Evolutionary conservation across 495 filamentous ascomycete genomes (phyloP), one percentile per base, ranked within the genome.

Genomic region (Aspergillus cavernicola): DNA sequence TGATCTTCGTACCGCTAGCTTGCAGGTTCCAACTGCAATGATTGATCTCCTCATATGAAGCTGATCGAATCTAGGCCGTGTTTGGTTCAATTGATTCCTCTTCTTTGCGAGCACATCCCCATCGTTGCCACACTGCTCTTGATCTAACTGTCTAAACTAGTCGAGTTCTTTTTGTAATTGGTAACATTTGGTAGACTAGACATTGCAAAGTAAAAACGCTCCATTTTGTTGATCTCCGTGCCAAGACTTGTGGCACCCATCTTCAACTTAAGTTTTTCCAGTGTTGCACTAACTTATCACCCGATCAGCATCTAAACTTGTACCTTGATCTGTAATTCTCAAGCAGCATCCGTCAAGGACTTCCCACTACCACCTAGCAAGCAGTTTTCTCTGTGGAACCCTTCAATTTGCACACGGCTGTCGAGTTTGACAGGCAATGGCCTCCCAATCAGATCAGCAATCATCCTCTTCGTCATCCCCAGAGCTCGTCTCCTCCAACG

Each of bases 221-320:
- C n/a, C n/a, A n/a, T n/a, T 9, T 9, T 28, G 9, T 46, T 12
- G 35, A 55, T 59, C 60, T 66, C 61, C 61, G 41, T 57, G 69
- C 69, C 69, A 70, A 72, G 67, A 61, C 59, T 41, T 44, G 50
- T 49, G 47, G 56, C 52, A n/a, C 61, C 55, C 29, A 29, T 43
- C 57, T 63, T 59, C 53, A 11, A 19, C 19, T 45, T n/a, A n/a
- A n/a, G n/a, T n/a, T 53, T 43, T 52, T 52, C 28, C 37, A 29
- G 8, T 12, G 6, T 38, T 44, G n/a, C 24, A 41, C 56, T 24
- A 15, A 26, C n/a, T 18, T 22, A 26, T 39, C 19, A 28, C 22
- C 31, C 26, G 22, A 47, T 33, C 28, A 24, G 24, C 31, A 20
- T 26, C 32, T 28, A n/a, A 7, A 3, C 11, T 33, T n/a, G 7